Conservation (phyloP, 257 asterid genomes). For the Solanum dulcamara region DNA sequence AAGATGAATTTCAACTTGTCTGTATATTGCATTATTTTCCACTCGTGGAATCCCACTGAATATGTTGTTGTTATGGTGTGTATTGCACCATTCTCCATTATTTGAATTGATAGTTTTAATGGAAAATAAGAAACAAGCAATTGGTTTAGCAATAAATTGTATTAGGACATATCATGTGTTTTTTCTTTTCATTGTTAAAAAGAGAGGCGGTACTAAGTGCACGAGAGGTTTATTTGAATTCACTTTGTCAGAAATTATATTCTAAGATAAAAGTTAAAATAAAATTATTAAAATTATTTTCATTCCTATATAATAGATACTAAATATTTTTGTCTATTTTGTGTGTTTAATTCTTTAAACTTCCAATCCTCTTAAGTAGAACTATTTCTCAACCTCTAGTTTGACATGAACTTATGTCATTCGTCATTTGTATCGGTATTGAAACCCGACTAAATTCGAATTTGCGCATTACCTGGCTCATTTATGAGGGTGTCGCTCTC, state of each 20-base stretch:
- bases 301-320: too few relatives aligned
- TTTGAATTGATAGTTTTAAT: background rate
- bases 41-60: too few relatives aligned
- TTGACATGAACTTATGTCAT: background rate
- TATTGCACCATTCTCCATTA: background rate
- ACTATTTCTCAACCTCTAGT: background rate
- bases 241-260: fast-evolving
- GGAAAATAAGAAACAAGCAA: background rate
- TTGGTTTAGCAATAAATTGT: background rate
- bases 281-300: too few relatives aligned
- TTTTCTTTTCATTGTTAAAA: background rate
- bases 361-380: too few relatives aligned
- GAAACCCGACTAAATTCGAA: fast-evolving
- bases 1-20: background rate
- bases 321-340: background rate
- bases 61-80: too few relatives aligned
- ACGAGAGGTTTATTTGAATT: background rate
- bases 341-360: too few relatives aligned
- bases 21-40: background rate
- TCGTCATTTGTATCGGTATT: fast-evolving
- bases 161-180: background rate
- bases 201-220: background rate
- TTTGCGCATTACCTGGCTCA: fast-evolving
- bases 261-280: too few relatives aligned
- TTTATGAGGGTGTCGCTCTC: fast-evolving